These are phyloP conservation scores for Hibiscus tridactylites DNA, from an alignment of 345 rosid genomes.

Conservation along the genomic window DNA sequence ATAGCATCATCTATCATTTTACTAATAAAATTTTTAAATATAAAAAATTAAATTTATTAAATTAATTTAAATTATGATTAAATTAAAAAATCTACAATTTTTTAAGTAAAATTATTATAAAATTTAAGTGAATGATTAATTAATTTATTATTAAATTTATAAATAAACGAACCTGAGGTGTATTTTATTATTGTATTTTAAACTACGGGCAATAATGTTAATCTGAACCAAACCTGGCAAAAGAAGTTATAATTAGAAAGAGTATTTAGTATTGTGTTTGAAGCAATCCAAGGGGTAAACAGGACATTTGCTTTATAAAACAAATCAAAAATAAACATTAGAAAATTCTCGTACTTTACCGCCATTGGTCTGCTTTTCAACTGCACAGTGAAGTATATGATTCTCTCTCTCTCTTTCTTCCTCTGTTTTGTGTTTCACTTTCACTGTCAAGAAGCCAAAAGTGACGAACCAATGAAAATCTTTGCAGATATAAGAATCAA, in stretches of 20 bases:
- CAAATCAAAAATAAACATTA: background rate
- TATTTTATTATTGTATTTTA: background rate
- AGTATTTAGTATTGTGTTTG: background rate
- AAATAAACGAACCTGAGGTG: too few relatives aligned
- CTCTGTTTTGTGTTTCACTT: background rate
- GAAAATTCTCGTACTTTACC: background rate
- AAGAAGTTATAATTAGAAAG: background rate
- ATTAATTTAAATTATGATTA: too few relatives aligned
- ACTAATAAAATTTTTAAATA: too few relatives aligned
- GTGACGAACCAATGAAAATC: slow-evolving; percentile 37
- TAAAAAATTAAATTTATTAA: too few relatives aligned
- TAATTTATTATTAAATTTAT: too few relatives aligned
- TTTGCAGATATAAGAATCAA: slow-evolving; percentile 5
- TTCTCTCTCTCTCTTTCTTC: background rate
- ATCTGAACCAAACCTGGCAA: background rate
- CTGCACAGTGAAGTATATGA: slow-evolving; percentile 20
- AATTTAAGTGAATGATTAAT: too few relatives aligned
- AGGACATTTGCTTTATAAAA: background rate
- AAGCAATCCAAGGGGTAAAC: slow-evolving; percentile 5
- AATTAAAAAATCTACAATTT: too few relatives aligned
- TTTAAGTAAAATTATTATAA: too few relatives aligned
- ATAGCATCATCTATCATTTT: too few relatives aligned
- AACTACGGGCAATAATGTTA: background rate
- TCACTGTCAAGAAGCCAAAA: slow-evolving; percentile 18
- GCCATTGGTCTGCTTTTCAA: slow-evolving; percentile 10